A percentile compares a stretch with the other conserved stretches of the same genome.
These are phyloP conservation scores for Triticum timopheevii DNA, from an alignment of 176 grass and related monocot species.

Conservation along the genomic window DNA sequence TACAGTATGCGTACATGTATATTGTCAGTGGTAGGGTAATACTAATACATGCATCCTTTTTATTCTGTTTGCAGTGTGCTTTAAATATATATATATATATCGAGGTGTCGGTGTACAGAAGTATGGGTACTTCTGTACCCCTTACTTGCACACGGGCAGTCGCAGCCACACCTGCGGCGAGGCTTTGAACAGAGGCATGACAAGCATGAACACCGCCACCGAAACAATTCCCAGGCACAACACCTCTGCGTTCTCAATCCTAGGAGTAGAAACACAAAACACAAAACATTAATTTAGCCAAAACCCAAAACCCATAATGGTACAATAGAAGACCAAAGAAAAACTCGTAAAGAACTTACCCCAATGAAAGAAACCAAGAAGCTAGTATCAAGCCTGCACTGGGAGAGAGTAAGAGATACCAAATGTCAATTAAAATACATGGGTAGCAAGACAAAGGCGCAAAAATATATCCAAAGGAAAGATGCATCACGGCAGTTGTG, in stretches of 20 bases:
- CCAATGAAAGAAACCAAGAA: conserved; percentile 93
- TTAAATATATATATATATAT: no score
- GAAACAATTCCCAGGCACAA: conserved; percentile 93
- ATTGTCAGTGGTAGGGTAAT: no score
- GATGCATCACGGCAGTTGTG: not conserved
- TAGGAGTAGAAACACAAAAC: conserved; percentile 26
- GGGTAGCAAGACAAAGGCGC: not conserved
- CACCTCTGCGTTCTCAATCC: conserved; percentile 96
- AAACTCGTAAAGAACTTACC: conserved; percentile 66
- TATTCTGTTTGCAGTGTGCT: no score
- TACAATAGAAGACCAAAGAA: no score
- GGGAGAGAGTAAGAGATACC: conserved; percentile 17
- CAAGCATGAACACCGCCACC: conserved; percentile 88
- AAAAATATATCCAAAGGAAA: not conserved
- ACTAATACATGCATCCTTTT: no score
- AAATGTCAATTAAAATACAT: not conserved
- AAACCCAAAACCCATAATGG: no score
- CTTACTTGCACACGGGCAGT: no score
- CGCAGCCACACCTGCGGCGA: no score
- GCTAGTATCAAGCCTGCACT: conserved; percentile 99
- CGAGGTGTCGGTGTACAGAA: no score
- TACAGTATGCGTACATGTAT: no score
- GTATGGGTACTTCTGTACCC: no score
- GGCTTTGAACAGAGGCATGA: conserved; percentile 92
- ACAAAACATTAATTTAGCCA: no score